Conservation (phyloP, 2,329 filamentous ascomycete species). For the Sporothrix humicola region DNA sequence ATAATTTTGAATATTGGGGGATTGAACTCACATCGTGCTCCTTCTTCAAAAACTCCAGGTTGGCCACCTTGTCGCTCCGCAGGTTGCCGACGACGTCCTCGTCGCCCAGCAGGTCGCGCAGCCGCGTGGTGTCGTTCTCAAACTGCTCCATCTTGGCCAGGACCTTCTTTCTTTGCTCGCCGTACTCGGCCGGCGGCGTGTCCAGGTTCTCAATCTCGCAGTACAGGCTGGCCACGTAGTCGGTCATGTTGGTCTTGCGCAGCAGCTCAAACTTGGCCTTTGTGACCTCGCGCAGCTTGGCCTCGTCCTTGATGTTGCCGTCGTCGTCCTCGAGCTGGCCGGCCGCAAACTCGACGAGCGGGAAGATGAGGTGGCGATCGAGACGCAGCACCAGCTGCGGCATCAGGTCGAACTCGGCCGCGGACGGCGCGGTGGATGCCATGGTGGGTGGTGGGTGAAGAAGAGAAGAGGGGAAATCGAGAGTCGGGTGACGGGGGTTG, state of each 20-base stretch:
- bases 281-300: constrained; percentile 70
- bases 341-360: constrained; percentile 88
- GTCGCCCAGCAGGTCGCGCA: constrained; percentile 82
- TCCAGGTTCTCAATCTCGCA: constrained; percentile 83
- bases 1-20: background rate
- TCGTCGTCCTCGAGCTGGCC: constrained; percentile 79
- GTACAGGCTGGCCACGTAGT: constrained; percentile 92
- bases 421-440: constrained; percentile 34
- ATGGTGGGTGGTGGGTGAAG: constrained; percentile 26
- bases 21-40: constrained; percentile 75
- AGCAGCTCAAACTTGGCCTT: constrained; percentile 91
- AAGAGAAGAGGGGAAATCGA: background rate
- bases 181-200: constrained; percentile 81
- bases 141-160: constrained; percentile 80
- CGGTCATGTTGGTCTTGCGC: constrained; percentile 98
- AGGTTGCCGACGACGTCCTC: constrained; percentile 90
- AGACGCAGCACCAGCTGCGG: constrained; percentile 89
- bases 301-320: constrained; percentile 58
- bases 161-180: constrained; percentile 87
- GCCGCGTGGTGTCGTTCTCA: constrained; percentile 86
- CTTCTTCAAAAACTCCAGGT: constrained; percentile 97
- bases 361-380: constrained; percentile 95
- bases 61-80: constrained; percentile 95
- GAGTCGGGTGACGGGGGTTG: background rate
- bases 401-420: constrained; percentile 60